Conservation (phyloP, 208 protist genomes). For the Leishmania tarentolae region DNA sequence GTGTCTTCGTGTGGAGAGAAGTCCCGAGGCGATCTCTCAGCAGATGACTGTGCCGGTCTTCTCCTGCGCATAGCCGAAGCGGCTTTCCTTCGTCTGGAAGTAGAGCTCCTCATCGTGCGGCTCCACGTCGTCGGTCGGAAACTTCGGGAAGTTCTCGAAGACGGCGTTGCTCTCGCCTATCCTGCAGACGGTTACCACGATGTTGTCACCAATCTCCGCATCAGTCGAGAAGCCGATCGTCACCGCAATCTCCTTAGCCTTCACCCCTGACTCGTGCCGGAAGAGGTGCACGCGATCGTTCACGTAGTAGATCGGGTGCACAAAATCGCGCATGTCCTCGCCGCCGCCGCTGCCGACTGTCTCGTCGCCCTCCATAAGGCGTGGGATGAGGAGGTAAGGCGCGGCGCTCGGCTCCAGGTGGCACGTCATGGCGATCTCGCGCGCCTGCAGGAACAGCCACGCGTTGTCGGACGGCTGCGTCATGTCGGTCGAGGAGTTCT, state of each 20-base stretch:
- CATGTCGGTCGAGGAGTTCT: constrained; percentile 62
- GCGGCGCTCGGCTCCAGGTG: constrained; percentile 51
- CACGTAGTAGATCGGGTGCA: constrained; percentile 64
- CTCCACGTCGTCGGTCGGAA: constrained; percentile 49
- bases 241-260: constrained; percentile 57
- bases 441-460: constrained; percentile 84
- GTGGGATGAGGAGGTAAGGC: constrained; percentile 74
- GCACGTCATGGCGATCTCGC: constrained; percentile 75
- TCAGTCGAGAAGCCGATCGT: constrained; percentile 52
- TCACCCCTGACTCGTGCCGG: constrained; percentile 16
- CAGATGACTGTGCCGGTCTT: constrained; percentile 33
- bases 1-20: not conserved
- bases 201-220: constrained; percentile 17
- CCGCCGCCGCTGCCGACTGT: constrained; percentile 23
- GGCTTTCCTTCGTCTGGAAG: constrained; percentile 59
- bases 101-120: constrained; percentile 42
- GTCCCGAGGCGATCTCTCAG: constrained; percentile 5
- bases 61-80: constrained; percentile 53
- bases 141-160: constrained; percentile 90
- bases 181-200: constrained; percentile 33
- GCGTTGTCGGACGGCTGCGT: constrained; percentile 50
- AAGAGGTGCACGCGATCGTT: constrained; percentile 54
- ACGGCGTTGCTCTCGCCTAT: constrained; percentile 60
- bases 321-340: constrained; percentile 39
- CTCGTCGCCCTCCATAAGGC: constrained; percentile 67